phyloP scores from a whole-genome alignment of 2,329 filamentous ascomycete species.

The Apiospora kogelbergensis region DNA sequence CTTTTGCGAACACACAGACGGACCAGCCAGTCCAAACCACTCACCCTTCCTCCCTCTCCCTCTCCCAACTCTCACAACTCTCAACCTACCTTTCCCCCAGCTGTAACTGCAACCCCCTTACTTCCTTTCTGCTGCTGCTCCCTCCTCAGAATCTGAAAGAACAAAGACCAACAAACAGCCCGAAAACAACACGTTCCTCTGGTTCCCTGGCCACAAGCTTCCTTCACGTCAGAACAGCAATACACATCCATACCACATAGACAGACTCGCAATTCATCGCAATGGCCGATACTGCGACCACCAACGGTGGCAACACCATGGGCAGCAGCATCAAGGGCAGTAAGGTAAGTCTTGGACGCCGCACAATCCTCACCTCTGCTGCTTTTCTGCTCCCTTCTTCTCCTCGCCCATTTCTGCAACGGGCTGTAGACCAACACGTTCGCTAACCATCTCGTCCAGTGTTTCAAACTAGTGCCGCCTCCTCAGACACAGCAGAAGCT shows the following conservation, averaged over 20 bases:
- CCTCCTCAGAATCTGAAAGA: neutral
- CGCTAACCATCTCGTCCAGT: constrained; percentile 36
- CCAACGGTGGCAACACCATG: constrained; percentile 48
- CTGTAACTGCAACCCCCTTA: neutral
- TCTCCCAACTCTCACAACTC: neutral
- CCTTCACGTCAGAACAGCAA: neutral
- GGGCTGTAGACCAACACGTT: constrained; percentile 10
- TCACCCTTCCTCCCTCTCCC: neutral
- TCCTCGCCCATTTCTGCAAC: neutral
- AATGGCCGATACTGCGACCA: constrained; percentile 43
- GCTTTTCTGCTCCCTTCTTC: constrained; percentile 1
- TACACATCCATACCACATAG: neutral
- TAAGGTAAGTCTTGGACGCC: constrained; percentile 43
- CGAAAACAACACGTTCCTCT: neutral
- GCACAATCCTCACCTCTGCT: constrained; percentile 10
- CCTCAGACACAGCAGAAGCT: neutral
- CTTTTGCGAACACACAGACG: constrained; percentile 6
- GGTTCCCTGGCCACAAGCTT: neutral
- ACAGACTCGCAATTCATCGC: neutral
- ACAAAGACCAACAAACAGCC: neutral
- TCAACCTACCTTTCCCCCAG: neutral
- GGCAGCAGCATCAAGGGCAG: constrained; percentile 51
- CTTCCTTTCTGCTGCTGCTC: neutral
- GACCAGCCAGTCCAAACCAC: neutral
- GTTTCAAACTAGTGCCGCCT: constrained; percentile 26